These are phyloP conservation scores for Amaranthus palmeri DNA, from an alignment of 148 eudicot species.

Conservation along the genomic window DNA sequence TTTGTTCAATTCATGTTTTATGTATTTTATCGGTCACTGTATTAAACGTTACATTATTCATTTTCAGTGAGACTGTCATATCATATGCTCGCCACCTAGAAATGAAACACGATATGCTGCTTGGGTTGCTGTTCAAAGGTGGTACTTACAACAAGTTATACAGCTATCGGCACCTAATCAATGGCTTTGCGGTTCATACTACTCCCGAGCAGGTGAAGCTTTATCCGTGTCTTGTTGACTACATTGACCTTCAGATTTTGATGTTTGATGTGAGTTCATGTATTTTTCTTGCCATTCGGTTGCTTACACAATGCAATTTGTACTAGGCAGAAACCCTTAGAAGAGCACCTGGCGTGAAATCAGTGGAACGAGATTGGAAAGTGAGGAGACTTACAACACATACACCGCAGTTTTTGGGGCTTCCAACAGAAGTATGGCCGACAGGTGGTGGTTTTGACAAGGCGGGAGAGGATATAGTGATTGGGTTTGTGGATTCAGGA, in stretches of 20 bases:
- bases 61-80: constrained; percentile 62
- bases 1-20: background rate
- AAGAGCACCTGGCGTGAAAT: constrained; percentile 82
- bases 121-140: constrained; percentile 65
- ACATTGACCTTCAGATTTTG: background rate
- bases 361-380: constrained; percentile 94
- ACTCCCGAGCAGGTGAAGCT: constrained; percentile 85
- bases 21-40: background rate
- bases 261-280: background rate
- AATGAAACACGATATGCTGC: constrained; percentile 92
- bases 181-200: constrained; percentile 87
- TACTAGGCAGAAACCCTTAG: constrained; percentile 93
- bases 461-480: constrained; percentile 91
- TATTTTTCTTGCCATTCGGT: constrained; percentile 13
- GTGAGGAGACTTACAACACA: constrained; percentile 91
- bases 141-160: constrained; percentile 81
- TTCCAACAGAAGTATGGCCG: constrained; percentile 99
- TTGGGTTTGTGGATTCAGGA: constrained; percentile 92
- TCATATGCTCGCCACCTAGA: constrained; percentile 85
- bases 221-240: constrained; percentile 13
- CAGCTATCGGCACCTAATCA: constrained; percentile 85
- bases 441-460: constrained; percentile 85
- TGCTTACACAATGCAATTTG: constrained; percentile 41
- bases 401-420: constrained; percentile 95
- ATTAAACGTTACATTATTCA: background rate